phyloP scores from a whole-genome alignment of 805 yeast genomes.

The Myxozyma neotropica region DNA sequence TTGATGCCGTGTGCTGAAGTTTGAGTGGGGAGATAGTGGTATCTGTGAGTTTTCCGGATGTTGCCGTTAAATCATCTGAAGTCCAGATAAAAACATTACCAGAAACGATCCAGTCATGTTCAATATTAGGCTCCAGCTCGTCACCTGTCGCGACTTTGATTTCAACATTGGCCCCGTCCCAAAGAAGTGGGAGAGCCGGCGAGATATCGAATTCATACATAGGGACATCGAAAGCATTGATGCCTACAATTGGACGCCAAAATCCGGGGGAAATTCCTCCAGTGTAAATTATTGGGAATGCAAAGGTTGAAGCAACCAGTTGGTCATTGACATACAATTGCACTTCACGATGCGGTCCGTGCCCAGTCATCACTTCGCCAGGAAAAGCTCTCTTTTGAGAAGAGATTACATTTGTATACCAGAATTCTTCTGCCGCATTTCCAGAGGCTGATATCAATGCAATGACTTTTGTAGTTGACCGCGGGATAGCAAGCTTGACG shows the following conservation, averaged over 20 bases:
- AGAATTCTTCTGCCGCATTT: conserved; percentile 78
- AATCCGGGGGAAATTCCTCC: conserved; percentile 81
- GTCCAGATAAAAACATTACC: conserved; percentile 29
- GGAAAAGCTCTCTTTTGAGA: conserved; percentile 45
- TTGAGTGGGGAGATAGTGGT: conserved; percentile 4
- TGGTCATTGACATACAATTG: conserved; percentile 54
- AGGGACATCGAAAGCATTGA: conserved; percentile 71
- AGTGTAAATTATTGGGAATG: conserved; percentile 74
- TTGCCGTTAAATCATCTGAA: conserved; percentile 7
- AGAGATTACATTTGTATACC: conserved; percentile 67
- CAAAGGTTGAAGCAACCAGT: conserved; percentile 63
- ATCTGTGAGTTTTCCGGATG: conserved; percentile 15
- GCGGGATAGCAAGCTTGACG: conserved; percentile 54
- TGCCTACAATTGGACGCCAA: conserved; percentile 80
- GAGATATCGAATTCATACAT: conserved; percentile 72
- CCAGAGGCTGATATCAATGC: conserved; percentile 70
- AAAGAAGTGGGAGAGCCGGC: conserved; percentile 66
- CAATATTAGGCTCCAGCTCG: conserved; percentile 50
- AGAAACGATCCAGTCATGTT: conserved; percentile 30
- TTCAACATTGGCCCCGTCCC: conserved; percentile 53
- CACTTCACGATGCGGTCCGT: conserved; percentile 71
- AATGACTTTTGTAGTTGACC: conserved; percentile 60
- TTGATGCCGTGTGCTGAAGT: neutral
- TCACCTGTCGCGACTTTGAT: conserved; percentile 91
- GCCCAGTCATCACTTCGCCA: conserved; percentile 47